Evolutionary conservation across 768 basidiomycete species (phyloP), one percentile per base, ranked within the genome.

Genomic region (Leucocoprinus sp.): DNA sequence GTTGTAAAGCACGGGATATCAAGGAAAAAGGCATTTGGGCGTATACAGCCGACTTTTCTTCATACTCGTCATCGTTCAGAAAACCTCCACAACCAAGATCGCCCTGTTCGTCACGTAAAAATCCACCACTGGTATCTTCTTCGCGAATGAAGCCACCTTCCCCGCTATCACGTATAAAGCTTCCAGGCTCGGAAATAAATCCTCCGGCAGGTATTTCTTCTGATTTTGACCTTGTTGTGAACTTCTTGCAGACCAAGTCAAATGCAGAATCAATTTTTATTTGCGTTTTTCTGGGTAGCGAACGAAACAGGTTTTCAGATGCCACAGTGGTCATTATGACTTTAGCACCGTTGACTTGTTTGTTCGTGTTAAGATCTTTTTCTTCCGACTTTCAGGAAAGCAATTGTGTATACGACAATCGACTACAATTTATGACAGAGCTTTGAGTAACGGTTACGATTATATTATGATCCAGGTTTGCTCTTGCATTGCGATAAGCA

Each of bases 1-100:
- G 54, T 52, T 72, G 72, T 2, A 92, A 72, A 8, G 84, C 85
- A 8, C 60, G 50, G 2, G 86, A 79, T 34, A 90, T 67, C 17
- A 67, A 60, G 9, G 73, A 69, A 23, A 90, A 55, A 0, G 74
- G 69, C 17, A 89, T 78, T 27, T 68, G 62, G 2, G 52, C 47
- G 34, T 52, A 37, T 8, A 42, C 40, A 22, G 42, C 48, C n/a
- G 46, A 17, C n/a, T 49, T 50, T 15, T 40, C 37, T 8, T 54
- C 50, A 14, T 53, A 37, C 31, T 35, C 8, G 40, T 57, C 46
- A 18, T 60, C 59, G 9, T 55, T 48, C 0, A 68, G 26, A 52
- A 68, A 68, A 1, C 66, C 68, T 8, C 65, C 64, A 23, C n/a
- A n/a, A n/a, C 56, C 57, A n/a, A 18, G 23, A 21, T 15, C 19